Evolutionary conservation across 2,329 filamentous ascomycete species (phyloP).

Genomic region (Lachnellula arida): DNA sequence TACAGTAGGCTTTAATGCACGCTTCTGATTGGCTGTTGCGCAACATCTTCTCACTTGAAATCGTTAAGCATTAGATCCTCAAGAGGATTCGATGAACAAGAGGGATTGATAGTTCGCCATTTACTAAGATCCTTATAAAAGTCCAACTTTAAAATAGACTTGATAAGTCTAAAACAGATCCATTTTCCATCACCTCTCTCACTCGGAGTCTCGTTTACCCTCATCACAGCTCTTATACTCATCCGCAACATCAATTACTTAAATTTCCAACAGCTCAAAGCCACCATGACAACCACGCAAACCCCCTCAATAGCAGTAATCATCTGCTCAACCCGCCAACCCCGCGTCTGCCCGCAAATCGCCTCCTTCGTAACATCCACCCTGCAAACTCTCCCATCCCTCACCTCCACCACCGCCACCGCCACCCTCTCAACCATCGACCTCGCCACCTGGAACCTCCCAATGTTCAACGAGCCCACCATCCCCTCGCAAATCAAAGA

Average conservation of each 20-base stretch:
- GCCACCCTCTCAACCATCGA: constrained; percentile 32
- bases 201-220: neutral
- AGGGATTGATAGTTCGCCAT: too few species aligned
- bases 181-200: too few species aligned
- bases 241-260: neutral
- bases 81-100: neutral
- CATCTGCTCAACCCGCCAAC: constrained; percentile 33
- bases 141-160: neutral
- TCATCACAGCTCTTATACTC: neutral
- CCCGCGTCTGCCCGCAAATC: constrained; percentile 35
- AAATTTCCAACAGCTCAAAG: neutral
- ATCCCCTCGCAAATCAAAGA: constrained; percentile 32
- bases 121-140: neutral
- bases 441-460: constrained; percentile 38
- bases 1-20: neutral
- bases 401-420: constrained; percentile 13
- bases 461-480: constrained; percentile 38
- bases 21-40: neutral
- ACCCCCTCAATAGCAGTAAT: constrained; percentile 31
- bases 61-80: too few species aligned
- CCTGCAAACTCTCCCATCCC: constrained; percentile 17
- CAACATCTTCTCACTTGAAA: neutral
- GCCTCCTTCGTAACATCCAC: constrained; percentile 31
- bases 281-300: neutral
- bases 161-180: too few species aligned